These are phyloP conservation scores for Knoxia roxburghii DNA, from an alignment of 257 asterid species.

Conservation along the genomic window DNA sequence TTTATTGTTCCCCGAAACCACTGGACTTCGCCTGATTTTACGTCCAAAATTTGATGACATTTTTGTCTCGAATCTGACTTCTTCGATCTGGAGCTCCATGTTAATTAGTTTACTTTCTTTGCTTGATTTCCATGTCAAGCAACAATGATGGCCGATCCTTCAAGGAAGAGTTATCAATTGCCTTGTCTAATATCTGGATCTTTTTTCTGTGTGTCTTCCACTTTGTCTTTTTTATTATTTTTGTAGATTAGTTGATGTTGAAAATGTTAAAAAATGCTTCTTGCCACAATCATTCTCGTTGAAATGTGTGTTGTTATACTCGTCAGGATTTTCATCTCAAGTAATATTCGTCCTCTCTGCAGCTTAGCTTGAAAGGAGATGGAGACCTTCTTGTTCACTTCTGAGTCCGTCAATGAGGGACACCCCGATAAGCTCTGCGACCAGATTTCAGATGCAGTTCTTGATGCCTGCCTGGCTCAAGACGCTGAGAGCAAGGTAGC, in stretches of 20 bases:
- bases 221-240: no score
- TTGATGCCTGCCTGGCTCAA: slow-evolving; percentile 38
- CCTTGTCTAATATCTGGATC: background rate
- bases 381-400: slow-evolving; percentile 43
- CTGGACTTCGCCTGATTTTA: no score
- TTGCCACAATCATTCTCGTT: no score
- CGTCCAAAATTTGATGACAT: no score
- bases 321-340: background rate
- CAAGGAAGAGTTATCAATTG: no score
- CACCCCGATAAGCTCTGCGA: slow-evolving; percentile 46
- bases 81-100: background rate
- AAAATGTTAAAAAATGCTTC: background rate
- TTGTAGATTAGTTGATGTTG: no score
- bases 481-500: slow-evolving; percentile 46
- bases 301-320: background rate
- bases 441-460: slow-evolving; percentile 42
- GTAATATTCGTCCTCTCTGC: background rate
- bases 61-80: no score
- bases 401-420: slow-evolving; percentile 40
- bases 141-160: background rate
- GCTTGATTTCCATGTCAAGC: background rate
- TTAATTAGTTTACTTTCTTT: background rate
- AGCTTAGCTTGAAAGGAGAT: background rate
- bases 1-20: no score
- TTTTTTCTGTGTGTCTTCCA: no score